Percentiles rank a stretch among this genome's conserved stretches.
Evolutionary conservation across 1,284 basidiomycete species (phyloP).

Genomic region (Leccinum insolens): DNA sequence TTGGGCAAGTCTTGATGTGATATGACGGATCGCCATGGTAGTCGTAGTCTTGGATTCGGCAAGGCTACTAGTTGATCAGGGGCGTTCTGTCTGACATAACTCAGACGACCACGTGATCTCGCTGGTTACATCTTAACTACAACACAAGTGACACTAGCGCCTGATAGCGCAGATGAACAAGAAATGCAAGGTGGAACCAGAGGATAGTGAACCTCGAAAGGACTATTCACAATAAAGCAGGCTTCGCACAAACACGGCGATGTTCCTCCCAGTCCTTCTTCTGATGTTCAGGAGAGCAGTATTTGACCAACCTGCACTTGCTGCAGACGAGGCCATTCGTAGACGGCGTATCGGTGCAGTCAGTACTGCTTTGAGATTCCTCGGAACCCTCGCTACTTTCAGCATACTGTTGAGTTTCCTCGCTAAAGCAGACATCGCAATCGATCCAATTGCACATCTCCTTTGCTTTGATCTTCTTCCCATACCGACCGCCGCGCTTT

Average conservation of each 20-base stretch:
- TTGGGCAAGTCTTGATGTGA: slow-evolving; percentile 80
- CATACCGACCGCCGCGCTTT: slow-evolving; percentile 52
- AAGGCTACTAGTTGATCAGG: background rate
- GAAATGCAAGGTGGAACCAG: background rate
- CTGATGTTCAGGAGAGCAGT: slow-evolving; percentile 72
- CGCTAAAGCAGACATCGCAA: slow-evolving; percentile 61
- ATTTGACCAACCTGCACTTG: slow-evolving; percentile 74
- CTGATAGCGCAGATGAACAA: background rate
- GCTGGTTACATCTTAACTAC: slow-evolving; percentile 2
- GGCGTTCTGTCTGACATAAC: background rate
- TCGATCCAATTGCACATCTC: slow-evolving; percentile 83
- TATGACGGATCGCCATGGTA: slow-evolving; percentile 71
- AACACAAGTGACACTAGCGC: slow-evolving; percentile 2
- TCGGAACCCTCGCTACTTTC: slow-evolving; percentile 55
- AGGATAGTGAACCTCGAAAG: background rate
- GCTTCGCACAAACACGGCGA: slow-evolving; percentile 61
- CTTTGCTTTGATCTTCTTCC: slow-evolving; percentile 48
- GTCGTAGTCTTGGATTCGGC: slow-evolving; percentile 11
- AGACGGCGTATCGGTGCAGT: slow-evolving; percentile 29
- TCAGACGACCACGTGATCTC: background rate
- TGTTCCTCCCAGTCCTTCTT: slow-evolving; percentile 75
- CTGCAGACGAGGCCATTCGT: slow-evolving; percentile 61
- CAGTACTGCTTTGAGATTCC: slow-evolving; percentile 47
- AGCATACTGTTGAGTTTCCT: slow-evolving; percentile 37
- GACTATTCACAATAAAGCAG: slow-evolving; percentile 24